Evolutionary conservation across 129 eudicot species (phyloP).

Genomic region (Centaurea solstitialis): DNA sequence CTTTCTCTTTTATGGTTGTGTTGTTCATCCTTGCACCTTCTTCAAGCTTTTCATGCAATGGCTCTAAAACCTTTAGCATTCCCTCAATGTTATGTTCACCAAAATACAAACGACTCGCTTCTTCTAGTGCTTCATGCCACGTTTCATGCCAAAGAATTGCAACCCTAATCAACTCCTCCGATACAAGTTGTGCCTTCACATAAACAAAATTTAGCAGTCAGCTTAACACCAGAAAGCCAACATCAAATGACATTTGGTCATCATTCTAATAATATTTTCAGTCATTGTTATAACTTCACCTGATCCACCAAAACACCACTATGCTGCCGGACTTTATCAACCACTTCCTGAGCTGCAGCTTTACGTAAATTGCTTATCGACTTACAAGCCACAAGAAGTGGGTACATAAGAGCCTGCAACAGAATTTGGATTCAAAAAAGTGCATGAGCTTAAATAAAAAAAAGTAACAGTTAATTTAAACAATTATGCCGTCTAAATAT

Average conservation of each 20-base stretch:
- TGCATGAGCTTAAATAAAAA: background rate
- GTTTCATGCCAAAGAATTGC: conserved; percentile 98
- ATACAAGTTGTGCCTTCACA: conserved; percentile 95
- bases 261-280: conserved; percentile 4
- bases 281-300: conserved; percentile 45
- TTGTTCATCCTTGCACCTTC: conserved; percentile 76
- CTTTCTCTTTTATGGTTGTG: conserved; percentile 80
- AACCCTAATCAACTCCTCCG: conserved; percentile 95
- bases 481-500: background rate
- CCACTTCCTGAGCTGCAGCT: conserved; percentile 98
- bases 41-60: conserved; percentile 93
- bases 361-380: conserved; percentile 85
- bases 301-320: conserved; percentile 92
- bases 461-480: background rate
- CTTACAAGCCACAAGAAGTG: conserved; percentile 98
- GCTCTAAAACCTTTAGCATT: conserved; percentile 91
- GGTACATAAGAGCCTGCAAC: conserved; percentile 98
- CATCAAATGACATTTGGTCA: background rate
- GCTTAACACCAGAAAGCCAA: conserved; percentile 14
- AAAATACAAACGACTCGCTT: conserved; percentile 95
- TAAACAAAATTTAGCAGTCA: conserved; percentile 27
- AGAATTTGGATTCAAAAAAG: background rate
- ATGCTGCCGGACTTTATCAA: conserved; percentile 91
- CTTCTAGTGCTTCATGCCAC: conserved; percentile 99
- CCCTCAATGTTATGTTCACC: conserved; percentile 96